Evolutionary conservation across 192 early-diverging fungal genomes (phyloP), one percentile per base, ranked within the genome.

Genomic region (Backusella luteola): DNA sequence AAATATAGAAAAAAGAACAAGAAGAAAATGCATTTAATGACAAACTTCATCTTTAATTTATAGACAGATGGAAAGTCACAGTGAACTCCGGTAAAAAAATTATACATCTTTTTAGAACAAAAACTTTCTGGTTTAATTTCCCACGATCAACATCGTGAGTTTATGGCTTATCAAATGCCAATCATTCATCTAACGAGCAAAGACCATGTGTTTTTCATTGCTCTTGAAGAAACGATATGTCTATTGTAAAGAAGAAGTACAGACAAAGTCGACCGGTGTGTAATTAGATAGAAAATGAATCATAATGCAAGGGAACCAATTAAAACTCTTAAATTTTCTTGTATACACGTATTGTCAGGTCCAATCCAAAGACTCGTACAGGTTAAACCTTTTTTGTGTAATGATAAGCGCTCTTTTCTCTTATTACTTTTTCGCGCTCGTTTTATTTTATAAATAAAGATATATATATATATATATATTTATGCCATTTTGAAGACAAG

Each of bases 291-390:
- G 17, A 32, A 15, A 71, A 71, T 71, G 70, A 71, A 71, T 71
- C 70, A 71, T 71, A 69, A 71, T 71, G 70, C 70, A 71, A 15
- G 4, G 41, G 35, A 44, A 71, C 70, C 70, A 71, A 71, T 71
- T 46, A 49, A 44, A 44, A 44, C 4, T 6, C 19, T 14, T 23
- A n/a, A 69, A 39, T 9, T 38, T 7, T n/a, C 36, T 69, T 69
- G 68, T 69, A 69, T 69, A 69, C 68, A 69, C 15, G 8, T 7
- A 39, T 12, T 35, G 68, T 69, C 68, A 69, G 68, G 36, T 23
- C 68, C 68, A 69, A 69, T 69, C 34, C 34, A 41, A 39, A 38
- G 21, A 23, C n/a, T 36, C 38, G 11, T 38, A 23, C n/a, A 39
- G 21, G 36, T 12, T 41, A 69, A 69, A 41, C 21, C 11, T 69